phyloP scores from a whole-genome alignment of 768 basidiomycete species.

The Tricholoma hemisulphureum region DNA sequence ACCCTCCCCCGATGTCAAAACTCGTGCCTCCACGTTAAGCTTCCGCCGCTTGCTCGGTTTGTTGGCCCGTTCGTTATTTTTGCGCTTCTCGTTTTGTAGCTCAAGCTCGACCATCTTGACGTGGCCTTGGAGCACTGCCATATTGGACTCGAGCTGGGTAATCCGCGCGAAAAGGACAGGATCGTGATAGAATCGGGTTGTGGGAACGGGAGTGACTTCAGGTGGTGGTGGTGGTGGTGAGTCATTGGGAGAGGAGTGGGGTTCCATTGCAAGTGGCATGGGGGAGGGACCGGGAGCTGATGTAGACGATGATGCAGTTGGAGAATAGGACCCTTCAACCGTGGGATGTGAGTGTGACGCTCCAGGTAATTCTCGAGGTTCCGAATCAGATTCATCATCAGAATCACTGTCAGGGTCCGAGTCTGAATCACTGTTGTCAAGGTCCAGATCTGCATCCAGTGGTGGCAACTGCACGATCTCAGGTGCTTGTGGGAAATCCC shows the following conservation, averaged over 20 bases:
- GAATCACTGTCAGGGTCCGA: too few relatives aligned
- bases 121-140: background rate
- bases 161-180: background rate
- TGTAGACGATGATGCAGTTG: background rate
- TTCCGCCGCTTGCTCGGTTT: background rate
- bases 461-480: background rate
- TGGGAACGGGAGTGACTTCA: background rate
- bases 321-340: background rate
- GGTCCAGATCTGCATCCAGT: background rate
- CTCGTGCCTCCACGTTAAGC: background rate
- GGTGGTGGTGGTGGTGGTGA: background rate
- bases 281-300: background rate
- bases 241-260: too few relatives aligned
- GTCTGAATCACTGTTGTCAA: too few relatives aligned
- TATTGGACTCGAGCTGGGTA: background rate
- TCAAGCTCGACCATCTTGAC: background rate
- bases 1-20: background rate
- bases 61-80: background rate
- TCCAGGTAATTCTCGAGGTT: background rate
- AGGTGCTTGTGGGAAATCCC: background rate
- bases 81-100: background rate
- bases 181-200: background rate
- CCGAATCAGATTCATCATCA: background rate
- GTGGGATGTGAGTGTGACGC: background rate
- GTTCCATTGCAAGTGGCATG: background rate